Base-by-base conservation (phyloP, 345 rosid species). In the Aethionema arabicum region DNA sequence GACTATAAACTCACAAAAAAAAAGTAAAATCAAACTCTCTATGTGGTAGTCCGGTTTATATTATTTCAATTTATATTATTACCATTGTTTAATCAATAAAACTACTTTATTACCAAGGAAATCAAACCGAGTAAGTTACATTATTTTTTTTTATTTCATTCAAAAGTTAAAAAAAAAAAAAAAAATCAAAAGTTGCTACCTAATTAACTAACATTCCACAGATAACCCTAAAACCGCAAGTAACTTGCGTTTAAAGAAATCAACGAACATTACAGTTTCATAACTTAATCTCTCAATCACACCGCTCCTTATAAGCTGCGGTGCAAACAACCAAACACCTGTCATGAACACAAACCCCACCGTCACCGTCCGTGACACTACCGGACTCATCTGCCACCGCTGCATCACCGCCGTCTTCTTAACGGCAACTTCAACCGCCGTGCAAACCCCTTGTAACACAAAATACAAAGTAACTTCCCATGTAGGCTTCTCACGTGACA, bases 381-480 rank as follows among this genome's bases (percentile, higher is more conserved):
- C 32, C 62, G 67, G 40, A 43, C 52, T 76, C 52, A 75, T 36
- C 55, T 32, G 44, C 72, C 69, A 53, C 45, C 51, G 55, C 13
- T 50, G 43, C 1, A 5, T 33, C 8, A 66, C 3, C 48, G 31
- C 10, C 44, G 29, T n/a, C n/a, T 47, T 65, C 66, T 72, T 78
- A 32, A 75, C 42, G 3, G 15, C 74, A 40, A 69, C 2, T 41
- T 76, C 82, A 8, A 10, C 69, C 2, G 38, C 74, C n/a, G 78
- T 30, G 37, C 74, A 76, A 27, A 58, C 53, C 27, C 80, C 83
- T 8, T 79, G 78, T 8, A 79, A 21, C 9, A 63, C 35, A 35
- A 79, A 79, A 67, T 73, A 76, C 29, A 39, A 5, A 6, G 79
- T 68, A 12, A 72, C 71, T 38, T 80, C 79, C 63, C 81, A 55